A percentile compares a stretch with the other conserved stretches of the same genome.
phyloP scores from a whole-genome alignment of 164 flowering plant genomes.

The Liquidambar formosana region DNA sequence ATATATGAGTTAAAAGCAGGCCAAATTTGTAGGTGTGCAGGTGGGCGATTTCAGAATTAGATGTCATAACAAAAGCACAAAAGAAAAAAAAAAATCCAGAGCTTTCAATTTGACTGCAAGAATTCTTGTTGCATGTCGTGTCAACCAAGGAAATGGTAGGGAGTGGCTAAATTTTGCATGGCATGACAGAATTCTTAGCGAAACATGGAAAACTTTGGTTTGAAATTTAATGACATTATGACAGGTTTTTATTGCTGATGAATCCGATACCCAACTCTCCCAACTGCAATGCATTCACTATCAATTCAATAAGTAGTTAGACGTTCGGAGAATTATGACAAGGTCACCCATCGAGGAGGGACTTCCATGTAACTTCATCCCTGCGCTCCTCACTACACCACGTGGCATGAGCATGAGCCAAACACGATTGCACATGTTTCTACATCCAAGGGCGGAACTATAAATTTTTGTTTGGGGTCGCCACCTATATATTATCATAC shows the following conservation, averaged over 20 bases:
- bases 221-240: constrained; percentile 15
- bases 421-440: too few relatives aligned
- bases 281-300: constrained; percentile 28
- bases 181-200: too few relatives aligned
- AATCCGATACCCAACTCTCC: constrained; percentile 9
- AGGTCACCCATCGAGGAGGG: background rate
- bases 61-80: too few relatives aligned
- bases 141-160: background rate
- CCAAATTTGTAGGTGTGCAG: too few relatives aligned
- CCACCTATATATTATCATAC: too few relatives aligned
- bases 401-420: too few relatives aligned
- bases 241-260: constrained; percentile 9
- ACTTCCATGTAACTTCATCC: too few relatives aligned
- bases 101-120: background rate
- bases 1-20: too few relatives aligned
- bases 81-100: background rate
- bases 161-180: background rate
- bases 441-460: too few relatives aligned
- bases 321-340: constrained; percentile 14
- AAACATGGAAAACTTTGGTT: background rate
- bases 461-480: too few relatives aligned
- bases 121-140: background rate
- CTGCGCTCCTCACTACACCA: too few relatives aligned
- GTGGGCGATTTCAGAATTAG: too few relatives aligned
- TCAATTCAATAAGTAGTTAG: constrained; percentile 24